Evolutionary conservation across 257 asterid species (phyloP).

Genomic region (Eustoma russellianum): DNA sequence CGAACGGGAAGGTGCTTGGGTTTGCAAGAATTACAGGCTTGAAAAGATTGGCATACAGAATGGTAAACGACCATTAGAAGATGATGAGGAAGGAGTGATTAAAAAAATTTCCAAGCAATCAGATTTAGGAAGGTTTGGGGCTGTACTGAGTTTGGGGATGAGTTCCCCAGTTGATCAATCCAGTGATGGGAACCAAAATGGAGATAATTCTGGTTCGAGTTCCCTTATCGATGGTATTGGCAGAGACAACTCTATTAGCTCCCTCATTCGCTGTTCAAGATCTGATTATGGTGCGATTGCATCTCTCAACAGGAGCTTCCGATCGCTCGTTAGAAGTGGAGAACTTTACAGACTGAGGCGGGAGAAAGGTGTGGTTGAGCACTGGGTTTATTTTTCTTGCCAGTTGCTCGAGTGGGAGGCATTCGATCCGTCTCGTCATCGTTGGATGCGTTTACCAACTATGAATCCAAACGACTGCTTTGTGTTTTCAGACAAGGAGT

Average conservation of each 20-base stretch:
- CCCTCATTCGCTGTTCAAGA: slow-evolving; percentile 71
- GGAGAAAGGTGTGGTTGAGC: slow-evolving; percentile 52
- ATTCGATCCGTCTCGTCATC: slow-evolving; percentile 75
- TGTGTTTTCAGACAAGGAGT: slow-evolving; percentile 73
- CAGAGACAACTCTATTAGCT: slow-evolving; percentile 67
- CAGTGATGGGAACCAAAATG: slow-evolving; percentile 15
- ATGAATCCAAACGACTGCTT: slow-evolving; percentile 71
- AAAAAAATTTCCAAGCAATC: slow-evolving; percentile 44
- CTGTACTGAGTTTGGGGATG: slow-evolving; percentile 23
- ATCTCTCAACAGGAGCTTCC: slow-evolving; percentile 57
- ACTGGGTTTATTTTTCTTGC: slow-evolving; percentile 96
- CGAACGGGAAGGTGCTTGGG: slow-evolving; percentile 57
- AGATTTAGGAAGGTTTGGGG: slow-evolving; percentile 12
- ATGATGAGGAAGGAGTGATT: slow-evolving; percentile 30
- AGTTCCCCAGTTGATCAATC: slow-evolving; percentile 20
- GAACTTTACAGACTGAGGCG: slow-evolving; percentile 68
- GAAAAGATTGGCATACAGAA: slow-evolving; percentile 37
- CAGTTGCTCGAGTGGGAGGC: slow-evolving; percentile 95
- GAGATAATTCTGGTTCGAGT: slow-evolving; percentile 45
- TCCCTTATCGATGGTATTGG: slow-evolving; percentile 73
- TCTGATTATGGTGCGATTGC: slow-evolving; percentile 82
- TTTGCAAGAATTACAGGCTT: slow-evolving; percentile 40
- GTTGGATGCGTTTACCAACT: slow-evolving; percentile 83
- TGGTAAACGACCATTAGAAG: slow-evolving; percentile 50
- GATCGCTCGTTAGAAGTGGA: slow-evolving; percentile 59